A percentile compares a stretch with the other conserved stretches of the same genome.
Conservation (phyloP, 768 basidiomycete genomes). For the Imleria badia region DNA sequence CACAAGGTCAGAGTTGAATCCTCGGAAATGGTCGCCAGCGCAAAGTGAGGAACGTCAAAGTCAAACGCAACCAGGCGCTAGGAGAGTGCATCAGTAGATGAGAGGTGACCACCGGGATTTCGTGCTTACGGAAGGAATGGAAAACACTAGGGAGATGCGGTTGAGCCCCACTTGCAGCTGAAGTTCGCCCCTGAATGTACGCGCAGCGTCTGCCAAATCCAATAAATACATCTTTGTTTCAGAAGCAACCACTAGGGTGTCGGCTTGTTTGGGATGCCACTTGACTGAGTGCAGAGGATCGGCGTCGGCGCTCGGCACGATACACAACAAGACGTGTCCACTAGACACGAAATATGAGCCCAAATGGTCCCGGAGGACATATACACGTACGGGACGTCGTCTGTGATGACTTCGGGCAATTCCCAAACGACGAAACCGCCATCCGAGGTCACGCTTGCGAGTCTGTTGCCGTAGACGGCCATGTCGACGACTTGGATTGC, state of each 20-base stretch:
- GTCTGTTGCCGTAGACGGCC: slow-evolving; percentile 79
- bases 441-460: slow-evolving; percentile 85
- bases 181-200: slow-evolving; percentile 61
- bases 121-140: slow-evolving; percentile 62
- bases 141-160: slow-evolving; percentile 67
- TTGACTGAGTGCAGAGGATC: slow-evolving; percentile 79
- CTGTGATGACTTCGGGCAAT: slow-evolving; percentile 76
- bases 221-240: slow-evolving; percentile 74
- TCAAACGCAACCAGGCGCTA: slow-evolving; percentile 83
- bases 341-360: slow-evolving; percentile 37
- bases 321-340: slow-evolving; percentile 66
- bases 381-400: slow-evolving; percentile 76
- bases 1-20: slow-evolving; percentile 81
- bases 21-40: slow-evolving; percentile 77
- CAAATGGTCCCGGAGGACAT: background rate
- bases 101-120: background rate
- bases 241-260: slow-evolving; percentile 81
- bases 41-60: slow-evolving; percentile 75
- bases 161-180: slow-evolving; percentile 67
- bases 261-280: slow-evolving; percentile 83
- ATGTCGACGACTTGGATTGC: slow-evolving; percentile 75
- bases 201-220: slow-evolving; percentile 63
- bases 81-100: background rate
- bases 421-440: slow-evolving; percentile 92
- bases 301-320: slow-evolving; percentile 54